These are phyloP conservation scores for Lactuca sativa DNA, from an alignment of 129 eudicot genomes.

Conservation along the genomic window DNA sequence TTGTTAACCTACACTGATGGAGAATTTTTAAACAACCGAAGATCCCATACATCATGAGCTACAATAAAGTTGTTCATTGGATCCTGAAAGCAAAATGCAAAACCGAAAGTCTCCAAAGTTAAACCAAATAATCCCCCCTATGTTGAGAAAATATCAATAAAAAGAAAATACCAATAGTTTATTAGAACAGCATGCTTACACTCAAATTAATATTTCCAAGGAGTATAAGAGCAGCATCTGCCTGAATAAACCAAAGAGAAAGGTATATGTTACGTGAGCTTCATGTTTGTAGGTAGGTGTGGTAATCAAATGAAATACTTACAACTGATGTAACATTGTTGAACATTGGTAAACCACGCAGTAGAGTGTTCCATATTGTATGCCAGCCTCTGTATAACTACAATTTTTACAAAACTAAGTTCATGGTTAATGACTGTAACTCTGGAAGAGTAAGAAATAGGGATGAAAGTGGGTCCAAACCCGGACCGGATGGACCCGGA, in stretches of 20 bases:
- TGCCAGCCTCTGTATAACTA: slow-evolving; percentile 76
- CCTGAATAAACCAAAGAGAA: slow-evolving; percentile 51
- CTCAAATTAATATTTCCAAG: slow-evolving; percentile 64
- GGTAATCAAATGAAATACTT: slow-evolving; percentile 39
- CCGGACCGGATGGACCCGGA: no score
- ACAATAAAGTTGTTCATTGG: slow-evolving; percentile 44
- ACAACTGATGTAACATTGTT: slow-evolving; percentile 59
- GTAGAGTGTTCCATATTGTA: slow-evolving; percentile 72
- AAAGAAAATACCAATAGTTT: background rate
- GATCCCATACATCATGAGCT: slow-evolving; percentile 85
- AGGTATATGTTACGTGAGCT: background rate
- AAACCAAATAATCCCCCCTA: background rate
- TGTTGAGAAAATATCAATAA: slow-evolving; percentile 3
- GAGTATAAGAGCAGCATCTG: slow-evolving; percentile 79
- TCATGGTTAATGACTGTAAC: slow-evolving; percentile 5
- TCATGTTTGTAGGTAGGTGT: background rate
- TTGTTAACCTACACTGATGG: slow-evolving; percentile 76
- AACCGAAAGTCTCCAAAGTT: slow-evolving; percentile 14
- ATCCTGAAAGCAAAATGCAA: slow-evolving; percentile 51
- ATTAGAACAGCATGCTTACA: slow-evolving; percentile 44
- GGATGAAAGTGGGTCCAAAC: no score
- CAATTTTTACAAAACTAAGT: slow-evolving; percentile 23
- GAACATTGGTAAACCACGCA: slow-evolving; percentile 77
- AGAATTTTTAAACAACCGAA: slow-evolving; percentile 61
- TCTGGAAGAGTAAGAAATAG: background rate